These are phyloP conservation scores for Psilocybe sp. DNA, from an alignment of 768 basidiomycete species.

Conservation along the genomic window DNA sequence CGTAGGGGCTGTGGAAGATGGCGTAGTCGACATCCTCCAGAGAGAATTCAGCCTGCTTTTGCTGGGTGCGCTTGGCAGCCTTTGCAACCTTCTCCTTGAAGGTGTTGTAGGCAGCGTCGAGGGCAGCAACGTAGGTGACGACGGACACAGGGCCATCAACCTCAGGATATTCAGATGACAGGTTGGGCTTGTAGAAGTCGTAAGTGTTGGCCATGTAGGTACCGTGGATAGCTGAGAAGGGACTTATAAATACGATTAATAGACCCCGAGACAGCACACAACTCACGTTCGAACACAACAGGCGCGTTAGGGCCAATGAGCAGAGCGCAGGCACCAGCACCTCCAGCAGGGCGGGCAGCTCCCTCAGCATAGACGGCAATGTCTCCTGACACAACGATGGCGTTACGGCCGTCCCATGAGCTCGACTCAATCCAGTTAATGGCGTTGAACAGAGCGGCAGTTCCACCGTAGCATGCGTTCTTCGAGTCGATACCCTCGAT, in stretches of 20 bases:
- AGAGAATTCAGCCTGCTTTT: conserved; percentile 45
- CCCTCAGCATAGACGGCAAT: conserved; percentile 99
- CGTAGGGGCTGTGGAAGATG: conserved; percentile 97
- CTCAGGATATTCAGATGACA: conserved; percentile 92
- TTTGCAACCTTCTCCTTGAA: conserved; percentile 53
- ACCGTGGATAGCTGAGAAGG: conserved; percentile 80
- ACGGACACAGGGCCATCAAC: conserved; percentile 98
- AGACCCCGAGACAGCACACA: conserved; percentile 1
- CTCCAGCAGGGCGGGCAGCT: conserved; percentile 90
- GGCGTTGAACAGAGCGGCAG: conserved; percentile 97
- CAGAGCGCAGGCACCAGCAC: conserved; percentile 93
- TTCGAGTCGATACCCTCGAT: conserved; percentile 99
- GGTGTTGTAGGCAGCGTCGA: conserved; percentile 84
- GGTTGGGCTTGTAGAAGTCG: conserved; percentile 98
- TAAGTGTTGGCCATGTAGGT: conserved; percentile 97
- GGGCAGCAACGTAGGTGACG: conserved; percentile 89
- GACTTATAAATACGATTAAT: conserved; percentile 9
- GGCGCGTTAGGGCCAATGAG: conserved; percentile 97
- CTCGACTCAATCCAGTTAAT: conserved; percentile 97
- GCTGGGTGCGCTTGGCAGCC: conserved; percentile 6
- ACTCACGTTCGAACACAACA: conserved; percentile 90
- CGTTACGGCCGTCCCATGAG: conserved; percentile 97
- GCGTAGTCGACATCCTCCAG: conserved; percentile 87
- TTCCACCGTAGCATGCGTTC: conserved; percentile 99
- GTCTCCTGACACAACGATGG: conserved; percentile 94